Percentiles rank a stretch among this genome's conserved stretches.
Conservation (phyloP, 1,139 yeast genomes). For the Suhomyces maxii region DNA sequence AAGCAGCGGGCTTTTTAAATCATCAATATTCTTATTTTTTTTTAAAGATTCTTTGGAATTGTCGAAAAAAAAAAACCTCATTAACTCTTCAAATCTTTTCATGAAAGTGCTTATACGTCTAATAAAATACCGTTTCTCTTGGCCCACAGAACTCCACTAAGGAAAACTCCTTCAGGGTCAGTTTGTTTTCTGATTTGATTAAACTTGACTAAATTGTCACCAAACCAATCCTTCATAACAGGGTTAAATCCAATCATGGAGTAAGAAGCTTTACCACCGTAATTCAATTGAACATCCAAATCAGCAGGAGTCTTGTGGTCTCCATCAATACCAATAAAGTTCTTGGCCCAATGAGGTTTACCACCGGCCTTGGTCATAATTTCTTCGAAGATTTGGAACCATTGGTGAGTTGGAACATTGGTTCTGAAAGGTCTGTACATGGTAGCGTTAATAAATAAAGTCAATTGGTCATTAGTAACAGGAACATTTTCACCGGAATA, state of each 20-base stretch:
- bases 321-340: slow-evolving; percentile 70
- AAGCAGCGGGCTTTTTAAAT: too few species aligned
- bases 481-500: slow-evolving; percentile 48
- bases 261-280: slow-evolving; percentile 56
- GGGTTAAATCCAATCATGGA: slow-evolving; percentile 80
- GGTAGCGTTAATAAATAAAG: slow-evolving; percentile 88
- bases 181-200: slow-evolving; percentile 60
- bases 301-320: slow-evolving; percentile 38
- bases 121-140: slow-evolving; percentile 69
- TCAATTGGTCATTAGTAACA: slow-evolving; percentile 75
- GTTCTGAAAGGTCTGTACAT: slow-evolving; percentile 90
- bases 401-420: slow-evolving; percentile 70
- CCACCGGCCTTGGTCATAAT: slow-evolving; percentile 79
- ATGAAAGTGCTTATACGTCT: neutral
- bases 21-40: too few species aligned
- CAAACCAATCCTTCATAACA: slow-evolving; percentile 76
- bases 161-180: slow-evolving; percentile 82
- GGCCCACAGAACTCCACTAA: slow-evolving; percentile 79
- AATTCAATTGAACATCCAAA: slow-evolving; percentile 37
- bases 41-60: too few species aligned
- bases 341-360: slow-evolving; percentile 99
- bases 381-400: slow-evolving; percentile 84
- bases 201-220: slow-evolving; percentile 62
- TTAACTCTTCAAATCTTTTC: too few species aligned
- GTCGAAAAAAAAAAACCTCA: too few species aligned